Evolutionary conservation across 2,329 filamentous ascomycete species (phyloP).

Genomic region (Aureobasidium sp.): DNA sequence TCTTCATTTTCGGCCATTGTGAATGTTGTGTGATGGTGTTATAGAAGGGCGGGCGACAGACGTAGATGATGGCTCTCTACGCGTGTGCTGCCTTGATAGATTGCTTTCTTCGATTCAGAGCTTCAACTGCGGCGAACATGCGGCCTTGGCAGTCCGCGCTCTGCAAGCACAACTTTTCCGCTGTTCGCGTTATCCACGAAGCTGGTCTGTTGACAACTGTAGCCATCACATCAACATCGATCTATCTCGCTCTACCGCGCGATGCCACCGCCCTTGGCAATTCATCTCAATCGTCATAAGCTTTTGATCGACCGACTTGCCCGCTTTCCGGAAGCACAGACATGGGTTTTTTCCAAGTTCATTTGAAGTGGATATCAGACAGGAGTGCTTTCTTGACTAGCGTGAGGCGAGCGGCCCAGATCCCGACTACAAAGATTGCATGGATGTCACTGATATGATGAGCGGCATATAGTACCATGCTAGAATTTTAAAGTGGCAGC

Average conservation of each 20-base stretch:
- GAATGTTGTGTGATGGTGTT: neutral
- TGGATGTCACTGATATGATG: neutral
- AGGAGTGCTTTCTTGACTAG: neutral
- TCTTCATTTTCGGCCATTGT: conserved; percentile 28
- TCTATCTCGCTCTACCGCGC: too few relatives aligned
- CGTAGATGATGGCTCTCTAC: conserved; percentile 12
- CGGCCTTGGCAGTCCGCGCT: neutral
- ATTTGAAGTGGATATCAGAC: neutral
- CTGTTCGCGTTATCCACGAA: too few relatives aligned
- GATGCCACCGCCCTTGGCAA: neutral
- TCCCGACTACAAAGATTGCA: neutral
- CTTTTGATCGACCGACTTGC: neutral
- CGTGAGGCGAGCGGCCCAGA: neutral
- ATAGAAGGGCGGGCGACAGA: conserved; percentile 14
- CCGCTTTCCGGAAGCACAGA: neutral
- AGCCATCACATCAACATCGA: too few relatives aligned
- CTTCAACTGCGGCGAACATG: conserved; percentile 10
- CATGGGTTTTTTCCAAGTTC: neutral
- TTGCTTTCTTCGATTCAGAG: neutral
- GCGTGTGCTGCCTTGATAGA: conserved; percentile 15
- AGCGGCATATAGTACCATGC: neutral
- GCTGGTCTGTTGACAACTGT: too few relatives aligned
- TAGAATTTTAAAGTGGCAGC: neutral
- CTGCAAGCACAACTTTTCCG: too few relatives aligned
- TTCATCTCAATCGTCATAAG: neutral